phyloP scores from a whole-genome alignment of 106 monocot species.

The Narthecium ossifragum region DNA sequence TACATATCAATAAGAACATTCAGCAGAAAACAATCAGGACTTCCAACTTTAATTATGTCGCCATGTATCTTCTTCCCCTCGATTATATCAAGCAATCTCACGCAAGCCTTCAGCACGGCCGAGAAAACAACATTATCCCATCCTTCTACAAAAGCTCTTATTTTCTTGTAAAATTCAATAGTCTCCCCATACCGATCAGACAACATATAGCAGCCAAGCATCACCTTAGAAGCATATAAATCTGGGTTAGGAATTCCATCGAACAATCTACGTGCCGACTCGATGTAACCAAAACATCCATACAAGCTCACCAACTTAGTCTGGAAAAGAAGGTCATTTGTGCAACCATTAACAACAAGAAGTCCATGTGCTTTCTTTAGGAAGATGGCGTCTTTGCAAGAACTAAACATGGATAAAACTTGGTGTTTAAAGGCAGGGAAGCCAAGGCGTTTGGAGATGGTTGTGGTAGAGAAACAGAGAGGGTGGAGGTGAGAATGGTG shows the following conservation, averaged over 20 bases:
- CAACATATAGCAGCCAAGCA: conserved; percentile 16
- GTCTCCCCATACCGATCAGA: conserved; percentile 15
- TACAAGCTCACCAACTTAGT: conserved; percentile 38
- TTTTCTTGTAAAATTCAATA: conserved; percentile 19
- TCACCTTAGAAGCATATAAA: conserved; percentile 24
- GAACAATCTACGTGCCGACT: conserved; percentile 21
- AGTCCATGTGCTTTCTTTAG: conserved; percentile 18
- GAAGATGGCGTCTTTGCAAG: conserved; percentile 6
- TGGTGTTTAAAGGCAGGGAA: no score
- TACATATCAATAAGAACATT: conserved; percentile 52
- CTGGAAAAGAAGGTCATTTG: conserved; percentile 9
- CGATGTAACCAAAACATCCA: conserved; percentile 6
- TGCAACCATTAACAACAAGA: conserved; percentile 13
- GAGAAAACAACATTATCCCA: conserved; percentile 40
- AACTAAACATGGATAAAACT: no score
- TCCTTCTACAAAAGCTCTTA: conserved; percentile 1
- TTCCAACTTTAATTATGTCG: conserved; percentile 30
- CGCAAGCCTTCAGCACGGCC: conserved; percentile 42
- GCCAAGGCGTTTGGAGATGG: no score
- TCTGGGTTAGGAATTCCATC: conserved; percentile 27
- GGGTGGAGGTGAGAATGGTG: no score
- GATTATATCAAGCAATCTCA: conserved; percentile 17
- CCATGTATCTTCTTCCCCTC: conserved; percentile 53
- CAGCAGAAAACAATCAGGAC: conserved; percentile 40
- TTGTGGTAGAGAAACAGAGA: no score